Conservation (phyloP, 495 filamentous ascomycete species). For the Penicillium parvum region DNA sequence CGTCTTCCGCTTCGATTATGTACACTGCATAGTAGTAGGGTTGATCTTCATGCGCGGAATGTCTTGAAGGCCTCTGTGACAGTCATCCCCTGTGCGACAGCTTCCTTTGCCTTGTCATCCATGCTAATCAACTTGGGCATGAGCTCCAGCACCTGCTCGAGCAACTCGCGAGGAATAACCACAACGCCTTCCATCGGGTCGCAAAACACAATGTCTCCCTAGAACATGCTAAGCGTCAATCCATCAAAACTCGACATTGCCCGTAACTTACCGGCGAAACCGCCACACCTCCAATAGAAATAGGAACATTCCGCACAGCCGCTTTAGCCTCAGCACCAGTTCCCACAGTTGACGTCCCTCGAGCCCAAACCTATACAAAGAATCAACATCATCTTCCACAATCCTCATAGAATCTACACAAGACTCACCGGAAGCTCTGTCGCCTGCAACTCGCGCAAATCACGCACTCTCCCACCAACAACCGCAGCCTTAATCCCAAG, state of each 20-base stretch:
- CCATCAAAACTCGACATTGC: background rate
- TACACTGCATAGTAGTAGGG: background rate
- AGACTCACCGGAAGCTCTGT: slow-evolving; percentile 46
- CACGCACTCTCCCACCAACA: slow-evolving; percentile 58
- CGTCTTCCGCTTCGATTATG: background rate
- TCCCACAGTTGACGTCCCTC: slow-evolving; percentile 54
- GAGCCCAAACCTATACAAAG: slow-evolving; percentile 49
- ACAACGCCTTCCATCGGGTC: slow-evolving; percentile 60
- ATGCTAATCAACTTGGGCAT: slow-evolving; percentile 53
- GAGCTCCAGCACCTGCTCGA: slow-evolving; percentile 47
- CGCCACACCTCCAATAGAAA: slow-evolving; percentile 46
- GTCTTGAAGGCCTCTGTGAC: slow-evolving; percentile 56
- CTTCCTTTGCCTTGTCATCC: slow-evolving; percentile 57
- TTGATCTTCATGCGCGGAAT: slow-evolving; percentile 19
- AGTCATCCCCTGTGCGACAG: slow-evolving; percentile 51
- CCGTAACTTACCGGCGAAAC: slow-evolving; percentile 46
- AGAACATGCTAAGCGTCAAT: background rate
- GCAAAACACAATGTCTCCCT: slow-evolving; percentile 61
- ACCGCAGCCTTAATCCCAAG: slow-evolving; percentile 53
- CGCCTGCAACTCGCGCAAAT: slow-evolving; percentile 49
- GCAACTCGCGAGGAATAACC: slow-evolving; percentile 50
- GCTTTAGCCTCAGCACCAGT: slow-evolving; percentile 56
- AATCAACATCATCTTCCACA: background rate
- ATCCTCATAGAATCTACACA: background rate
- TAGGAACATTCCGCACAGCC: slow-evolving; percentile 48